Base-by-base conservation (phyloP, 1,284 basidiomycete genomes). In the Ceratobasidium sp. region DNA sequence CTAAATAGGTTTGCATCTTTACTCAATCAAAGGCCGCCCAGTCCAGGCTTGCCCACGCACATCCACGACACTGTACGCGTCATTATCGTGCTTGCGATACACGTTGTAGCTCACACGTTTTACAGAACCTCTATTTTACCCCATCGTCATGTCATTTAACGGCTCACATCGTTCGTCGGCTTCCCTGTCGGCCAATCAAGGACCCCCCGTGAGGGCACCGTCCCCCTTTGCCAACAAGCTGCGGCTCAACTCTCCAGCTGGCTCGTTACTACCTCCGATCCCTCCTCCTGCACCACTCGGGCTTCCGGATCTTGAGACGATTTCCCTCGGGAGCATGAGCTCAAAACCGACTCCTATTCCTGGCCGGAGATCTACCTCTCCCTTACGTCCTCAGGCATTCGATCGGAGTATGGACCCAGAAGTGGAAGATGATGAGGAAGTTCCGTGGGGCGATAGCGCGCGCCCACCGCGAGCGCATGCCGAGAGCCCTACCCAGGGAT, bases 211-310 rank as follows among this genome's bases (percentile, higher is more conserved):
- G 15, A 24, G 67, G 31, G 67, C 67, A 5, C 67, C 67, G 22
- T 71, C 67, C 29, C 67, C 67, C 27, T 71, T 71, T 60, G 67
- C 67, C 36, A 71, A 71, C 67, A 71, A 71, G 27, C 56, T 71
- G 9, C 36, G 67, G 19, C 51, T 69, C 50, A 60, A 57, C 27
- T 47, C 41, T 6, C 67, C 67, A 17, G 41, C 67, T 19, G 56
- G 56, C 11, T 59, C 67, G 8, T 27, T 71, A 14, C 47, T 71
- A 5, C 67, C 67, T 8, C 54, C 67, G 8, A 71, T 71, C 27
- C 67, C 67, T 17, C 67, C 67, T 2, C 67, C 67, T 2, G 67
- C 67, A 22, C 67, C 67, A 22, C 67, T 71, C n/a, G 67, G 67
- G 2, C 41, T 71, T 3, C 67, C 67, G 2, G 67, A 71, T 45